These are phyloP conservation scores for Kurtzmaniella quercitrusa DNA, from an alignment of 1,139 yeast species.

Conservation along the genomic window DNA sequence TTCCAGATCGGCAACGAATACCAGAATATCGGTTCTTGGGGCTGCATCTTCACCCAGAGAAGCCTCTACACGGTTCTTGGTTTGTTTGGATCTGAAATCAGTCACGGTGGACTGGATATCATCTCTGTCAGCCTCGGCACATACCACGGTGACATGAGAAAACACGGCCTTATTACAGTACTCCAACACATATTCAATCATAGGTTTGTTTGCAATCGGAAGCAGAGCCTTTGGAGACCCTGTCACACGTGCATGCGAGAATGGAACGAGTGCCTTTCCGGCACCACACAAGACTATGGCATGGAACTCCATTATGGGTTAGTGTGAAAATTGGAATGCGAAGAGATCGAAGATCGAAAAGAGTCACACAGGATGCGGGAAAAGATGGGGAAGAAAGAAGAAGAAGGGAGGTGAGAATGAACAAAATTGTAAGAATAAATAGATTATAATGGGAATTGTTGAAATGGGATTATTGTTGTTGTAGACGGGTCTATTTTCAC, in stretches of 20 bases:
- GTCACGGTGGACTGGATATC: conserved; percentile 41
- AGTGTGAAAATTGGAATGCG: neutral
- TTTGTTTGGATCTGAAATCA: conserved; percentile 34
- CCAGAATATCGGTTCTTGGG: conserved; percentile 26
- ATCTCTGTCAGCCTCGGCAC: conserved; percentile 24
- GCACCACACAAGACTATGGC: conserved; percentile 87
- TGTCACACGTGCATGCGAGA: conserved; percentile 53
- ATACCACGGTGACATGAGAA: conserved; percentile 44
- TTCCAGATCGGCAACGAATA: conserved; percentile 44
- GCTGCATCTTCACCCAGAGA: neutral
- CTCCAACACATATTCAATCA: conserved; percentile 80
- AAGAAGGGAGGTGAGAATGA: neutral
- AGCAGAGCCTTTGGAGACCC: conserved; percentile 80
- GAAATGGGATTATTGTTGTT: too few relatives aligned
- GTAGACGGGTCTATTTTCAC: too few relatives aligned
- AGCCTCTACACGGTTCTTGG: conserved; percentile 9
- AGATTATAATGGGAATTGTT: too few relatives aligned
- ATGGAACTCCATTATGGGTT: conserved; percentile 77
- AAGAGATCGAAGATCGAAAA: neutral
- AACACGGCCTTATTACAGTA: conserved; percentile 93
- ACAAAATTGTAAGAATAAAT: too few relatives aligned
- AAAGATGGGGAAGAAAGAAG: neutral
- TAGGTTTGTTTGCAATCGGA: conserved; percentile 89
- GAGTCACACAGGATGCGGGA: neutral
- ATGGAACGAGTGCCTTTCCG: conserved; percentile 71